Percentiles rank a stretch among this genome's conserved stretches.
Conservation (phyloP, 768 basidiomycete genomes). For the Trametes maxima region DNA sequence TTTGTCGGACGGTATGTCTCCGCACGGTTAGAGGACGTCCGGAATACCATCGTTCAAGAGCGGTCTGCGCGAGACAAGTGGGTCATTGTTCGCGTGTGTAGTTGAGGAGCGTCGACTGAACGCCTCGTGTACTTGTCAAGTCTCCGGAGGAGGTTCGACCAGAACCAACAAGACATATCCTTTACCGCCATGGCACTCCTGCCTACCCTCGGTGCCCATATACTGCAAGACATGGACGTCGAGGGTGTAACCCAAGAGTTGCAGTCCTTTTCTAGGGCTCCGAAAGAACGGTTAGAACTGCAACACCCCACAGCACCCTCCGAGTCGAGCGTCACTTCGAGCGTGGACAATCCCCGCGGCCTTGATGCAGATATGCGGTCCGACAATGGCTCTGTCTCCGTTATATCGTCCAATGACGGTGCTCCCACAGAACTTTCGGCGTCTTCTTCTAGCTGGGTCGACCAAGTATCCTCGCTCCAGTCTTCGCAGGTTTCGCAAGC, state of each 20-base stretch:
- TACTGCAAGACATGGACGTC: slow-evolving; percentile 76
- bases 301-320: slow-evolving; percentile 21
- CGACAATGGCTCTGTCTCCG: slow-evolving; percentile 45
- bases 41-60: slow-evolving; percentile 61
- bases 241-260: slow-evolving; percentile 65
- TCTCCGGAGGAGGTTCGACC: slow-evolving; percentile 69
- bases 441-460: slow-evolving; percentile 48
- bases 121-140: slow-evolving; percentile 39
- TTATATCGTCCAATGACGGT: slow-evolving; percentile 44
- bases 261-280: slow-evolving; percentile 45
- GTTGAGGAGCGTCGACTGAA: background rate
- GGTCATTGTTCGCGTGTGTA: slow-evolving; percentile 34
- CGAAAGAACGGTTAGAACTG: slow-evolving; percentile 21
- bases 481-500: slow-evolving; percentile 24
- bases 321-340: slow-evolving; percentile 38
- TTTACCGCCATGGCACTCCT: slow-evolving; percentile 75
- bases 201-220: slow-evolving; percentile 63
- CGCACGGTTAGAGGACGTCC: slow-evolving; percentile 65
- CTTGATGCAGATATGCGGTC: slow-evolving; percentile 42
- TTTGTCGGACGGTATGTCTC: slow-evolving; percentile 60
- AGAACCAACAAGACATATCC: slow-evolving; percentile 75
- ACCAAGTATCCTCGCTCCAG: slow-evolving; percentile 36
- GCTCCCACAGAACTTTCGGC: slow-evolving; percentile 36
- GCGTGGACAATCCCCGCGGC: slow-evolving; percentile 36
- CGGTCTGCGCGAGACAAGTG: slow-evolving; percentile 69